Evolutionary conservation across 2,329 filamentous ascomycete species (phyloP), one percentile per base, ranked within the genome.

Genomic region (Penicillium sp.): DNA sequence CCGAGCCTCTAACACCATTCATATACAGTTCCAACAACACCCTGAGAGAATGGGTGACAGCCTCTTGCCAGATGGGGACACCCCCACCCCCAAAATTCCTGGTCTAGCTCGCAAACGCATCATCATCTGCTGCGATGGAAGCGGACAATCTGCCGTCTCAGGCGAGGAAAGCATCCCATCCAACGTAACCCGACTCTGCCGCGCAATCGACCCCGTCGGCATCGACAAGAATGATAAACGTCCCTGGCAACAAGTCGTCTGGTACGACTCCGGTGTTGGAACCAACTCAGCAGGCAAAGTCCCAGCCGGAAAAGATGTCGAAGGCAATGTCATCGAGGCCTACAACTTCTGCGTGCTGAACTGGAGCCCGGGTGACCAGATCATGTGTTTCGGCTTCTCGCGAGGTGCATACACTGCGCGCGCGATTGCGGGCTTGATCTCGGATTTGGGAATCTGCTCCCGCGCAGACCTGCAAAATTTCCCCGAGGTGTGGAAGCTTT

Each of bases 51-150:
- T 42, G 39, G 39, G 10, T 4, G 39, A 42, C n/a, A 23, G 10
- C 39, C 4, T n/a, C 6, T n/a, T 39, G n/a, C 35, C 19, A 39
- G 35, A n/a, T n/a, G n/a, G n/a, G 16, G 9, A 19, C 10, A 39
- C 16, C 10, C 1, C 11, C 39, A 13, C 9, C 4, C 19, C 39
- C 4, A 19, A 23, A 1, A 21, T 42, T 3, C 10, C n/a, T 0
- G n/a, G n/a, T 5, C 39, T 21, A 21, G 39, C 39, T 11, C 59
- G 47, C 21, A 73, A 73, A 39, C 68, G 71, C 29, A 69, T 73
- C 33, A 64, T 73, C 33, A 64, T 72, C 37, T 71, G 67, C 58
- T 73, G 70, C 46, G 71, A 73, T 53, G 71, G 71, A 29, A 73
- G 70, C 19, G 72, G 71, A 70, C 66, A 71, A 53, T 67, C 67